Conservation (phyloP, 306 rosid genomes). For the Dryas drummondii region DNA sequence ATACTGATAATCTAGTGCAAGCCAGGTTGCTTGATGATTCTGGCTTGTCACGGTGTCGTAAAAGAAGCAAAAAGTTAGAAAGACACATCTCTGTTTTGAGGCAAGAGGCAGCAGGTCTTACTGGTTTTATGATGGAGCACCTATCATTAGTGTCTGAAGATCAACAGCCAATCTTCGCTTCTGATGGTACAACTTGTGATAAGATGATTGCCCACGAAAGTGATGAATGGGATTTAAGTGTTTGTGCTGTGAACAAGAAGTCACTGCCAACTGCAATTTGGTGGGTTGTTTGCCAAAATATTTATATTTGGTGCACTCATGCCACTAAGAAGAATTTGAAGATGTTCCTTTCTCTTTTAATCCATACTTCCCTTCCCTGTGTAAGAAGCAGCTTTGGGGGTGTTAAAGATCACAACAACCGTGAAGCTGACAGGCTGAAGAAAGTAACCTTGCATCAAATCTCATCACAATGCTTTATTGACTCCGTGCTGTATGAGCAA, state of each 20-base stretch:
- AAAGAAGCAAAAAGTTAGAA: constrained; percentile 33
- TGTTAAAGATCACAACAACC: constrained; percentile 26
- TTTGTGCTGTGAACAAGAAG: constrained; percentile 45
- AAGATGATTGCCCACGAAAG: constrained; percentile 38
- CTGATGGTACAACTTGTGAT: constrained; percentile 33
- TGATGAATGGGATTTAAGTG: constrained; percentile 54
- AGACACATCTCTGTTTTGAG: constrained; percentile 41
- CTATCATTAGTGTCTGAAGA: constrained; percentile 44
- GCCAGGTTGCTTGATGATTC: constrained; percentile 31
- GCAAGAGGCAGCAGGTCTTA: constrained; percentile 75
- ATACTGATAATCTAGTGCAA: constrained; percentile 41
- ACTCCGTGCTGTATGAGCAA: constrained; percentile 67
- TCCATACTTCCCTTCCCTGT: constrained; percentile 45
- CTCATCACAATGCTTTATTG: constrained; percentile 61
- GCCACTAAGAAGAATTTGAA: constrained; percentile 69
- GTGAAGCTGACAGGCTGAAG: constrained; percentile 39
- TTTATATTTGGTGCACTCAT: constrained; percentile 77
- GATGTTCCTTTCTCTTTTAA: constrained; percentile 59
- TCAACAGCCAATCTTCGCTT: constrained; percentile 37
- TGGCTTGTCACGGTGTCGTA: constrained; percentile 29
- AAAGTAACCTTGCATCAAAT: constrained; percentile 56
- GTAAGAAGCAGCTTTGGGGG: constrained; percentile 40
- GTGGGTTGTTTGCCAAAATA: constrained; percentile 76
- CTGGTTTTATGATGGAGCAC: constrained; percentile 68
- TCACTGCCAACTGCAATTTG: constrained; percentile 73